Evolutionary conservation across 345 rosid species (phyloP).

Genomic region (Corchorus olitorius): DNA sequence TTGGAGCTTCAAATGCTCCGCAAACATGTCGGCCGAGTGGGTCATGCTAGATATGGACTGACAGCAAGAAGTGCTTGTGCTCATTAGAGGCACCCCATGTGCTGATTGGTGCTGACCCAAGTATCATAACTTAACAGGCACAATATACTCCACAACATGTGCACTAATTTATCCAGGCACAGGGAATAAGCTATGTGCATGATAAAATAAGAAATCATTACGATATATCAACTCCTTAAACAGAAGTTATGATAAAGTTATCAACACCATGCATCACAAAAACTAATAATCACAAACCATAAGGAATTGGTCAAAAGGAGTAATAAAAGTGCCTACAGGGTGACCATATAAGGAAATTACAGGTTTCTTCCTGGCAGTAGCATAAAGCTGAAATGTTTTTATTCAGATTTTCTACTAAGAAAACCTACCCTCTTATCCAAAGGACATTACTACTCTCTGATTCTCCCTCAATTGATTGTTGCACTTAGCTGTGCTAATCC

Average conservation of each 20-base stretch:
- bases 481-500: constrained; percentile 40
- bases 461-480: constrained; percentile 32
- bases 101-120: constrained; percentile 5
- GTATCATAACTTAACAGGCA: neutral
- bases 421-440: constrained; percentile 4
- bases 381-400: constrained; percentile 16
- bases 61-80: constrained; percentile 8
- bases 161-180: constrained; percentile 1
- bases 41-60: neutral
- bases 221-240: neutral
- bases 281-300: constrained; percentile 6
- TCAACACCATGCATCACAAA: constrained; percentile 10
- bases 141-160: constrained; percentile 1
- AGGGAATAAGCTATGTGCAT: neutral
- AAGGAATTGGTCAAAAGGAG: neutral
- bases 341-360: constrained; percentile 7
- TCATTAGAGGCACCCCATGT: constrained; percentile 13
- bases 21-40: constrained; percentile 17
- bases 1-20: constrained; percentile 22
- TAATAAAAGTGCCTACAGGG: constrained; percentile 31
- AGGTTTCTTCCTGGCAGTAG: constrained; percentile 12
- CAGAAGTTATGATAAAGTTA: neutral
- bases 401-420: constrained; percentile 26
- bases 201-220: neutral
- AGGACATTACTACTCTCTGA: constrained; percentile 15